These are phyloP conservation scores for Phaeodactylum tricornutum DNA, from an alignment of 108 stramenopile genomes.

Conservation along the genomic window DNA sequence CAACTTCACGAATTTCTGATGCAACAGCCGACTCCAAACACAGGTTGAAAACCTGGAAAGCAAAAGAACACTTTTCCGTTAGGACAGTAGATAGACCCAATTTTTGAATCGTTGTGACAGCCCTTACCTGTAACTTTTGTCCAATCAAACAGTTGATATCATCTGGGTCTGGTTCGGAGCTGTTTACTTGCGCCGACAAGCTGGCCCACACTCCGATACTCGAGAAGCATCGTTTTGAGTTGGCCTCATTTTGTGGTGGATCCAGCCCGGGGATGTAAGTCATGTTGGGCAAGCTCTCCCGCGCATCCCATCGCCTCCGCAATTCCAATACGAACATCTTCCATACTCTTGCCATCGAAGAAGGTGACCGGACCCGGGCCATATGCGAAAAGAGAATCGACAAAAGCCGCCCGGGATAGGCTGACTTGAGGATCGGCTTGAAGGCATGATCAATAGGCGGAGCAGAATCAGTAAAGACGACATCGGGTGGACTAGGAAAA, in stretches of 20 bases:
- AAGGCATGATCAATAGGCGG: neutral
- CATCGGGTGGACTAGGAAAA: slow-evolving; percentile 54
- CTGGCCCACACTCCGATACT: slow-evolving; percentile 26
- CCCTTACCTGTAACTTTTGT: slow-evolving; percentile 70
- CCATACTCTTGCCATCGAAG: slow-evolving; percentile 72
- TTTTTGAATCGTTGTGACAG: too few relatives aligned
- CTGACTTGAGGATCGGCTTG: slow-evolving; percentile 37
- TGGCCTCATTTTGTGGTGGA: slow-evolving; percentile 13
- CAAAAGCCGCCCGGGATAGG: slow-evolving; percentile 72
- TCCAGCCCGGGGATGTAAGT: slow-evolving; percentile 60
- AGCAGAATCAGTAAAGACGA: neutral
- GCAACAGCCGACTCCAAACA: slow-evolving; percentile 67
- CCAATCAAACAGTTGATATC: slow-evolving; percentile 66
- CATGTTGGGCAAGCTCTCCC: slow-evolving; percentile 70
- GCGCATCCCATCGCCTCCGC: slow-evolving; percentile 53
- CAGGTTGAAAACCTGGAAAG: slow-evolving; percentile 51
- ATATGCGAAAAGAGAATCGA: slow-evolving; percentile 77
- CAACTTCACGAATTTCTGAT: slow-evolving; percentile 27
- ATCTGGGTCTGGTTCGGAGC: slow-evolving; percentile 39
- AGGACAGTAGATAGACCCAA: too few relatives aligned
- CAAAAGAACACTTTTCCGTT: too few relatives aligned
- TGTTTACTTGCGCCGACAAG: slow-evolving; percentile 33
- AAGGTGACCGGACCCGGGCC: slow-evolving; percentile 53
- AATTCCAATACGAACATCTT: slow-evolving; percentile 60
- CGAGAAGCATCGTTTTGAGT: slow-evolving; percentile 18